phyloP scores from a whole-genome alignment of 768 basidiomycete genomes.

The Pleurotus giganteus region DNA sequence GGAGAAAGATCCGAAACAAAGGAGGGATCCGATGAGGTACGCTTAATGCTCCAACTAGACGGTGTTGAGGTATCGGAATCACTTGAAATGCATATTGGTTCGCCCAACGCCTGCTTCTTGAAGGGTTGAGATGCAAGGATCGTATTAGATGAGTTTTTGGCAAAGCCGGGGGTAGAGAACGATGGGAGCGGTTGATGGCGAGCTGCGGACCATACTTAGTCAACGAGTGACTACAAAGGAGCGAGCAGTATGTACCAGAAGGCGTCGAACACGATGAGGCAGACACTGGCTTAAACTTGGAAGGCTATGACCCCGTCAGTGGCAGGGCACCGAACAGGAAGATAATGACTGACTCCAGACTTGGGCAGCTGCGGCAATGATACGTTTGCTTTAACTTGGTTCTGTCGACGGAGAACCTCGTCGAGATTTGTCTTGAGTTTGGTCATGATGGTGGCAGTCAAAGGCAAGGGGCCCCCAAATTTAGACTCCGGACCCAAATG shows the following conservation, averaged over 20 bases:
- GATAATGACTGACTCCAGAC: conserved; percentile 8
- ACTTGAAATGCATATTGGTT: conserved; percentile 4
- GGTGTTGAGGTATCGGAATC: conserved; percentile 4
- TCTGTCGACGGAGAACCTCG: conserved; percentile 31
- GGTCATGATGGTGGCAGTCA: conserved; percentile 16
- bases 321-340: not conserved
- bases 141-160: conserved; percentile 3
- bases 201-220: conserved; percentile 1
- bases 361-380: conserved; percentile 7
- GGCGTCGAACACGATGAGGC: conserved; percentile 12
- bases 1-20: conserved; percentile 15
- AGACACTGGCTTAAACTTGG: conserved; percentile 47
- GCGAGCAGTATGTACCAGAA: not conserved
- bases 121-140: not conserved
- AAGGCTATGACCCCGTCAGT: conserved; percentile 16
- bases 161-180: conserved; percentile 14
- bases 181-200: conserved; percentile 9
- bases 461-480: not conserved
- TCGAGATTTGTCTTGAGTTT: conserved; percentile 37
- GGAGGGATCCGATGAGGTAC: conserved; percentile 16
- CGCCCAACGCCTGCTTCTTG: not conserved
- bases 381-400: conserved; percentile 9
- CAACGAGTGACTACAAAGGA: not conserved
- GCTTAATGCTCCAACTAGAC: conserved; percentile 11
- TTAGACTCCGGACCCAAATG: not conserved